A percentile compares a stretch with the other conserved stretches of the same genome.
Evolutionary conservation across 192 early-diverging fungal species (phyloP).

Genomic region (Podila horticola): DNA sequence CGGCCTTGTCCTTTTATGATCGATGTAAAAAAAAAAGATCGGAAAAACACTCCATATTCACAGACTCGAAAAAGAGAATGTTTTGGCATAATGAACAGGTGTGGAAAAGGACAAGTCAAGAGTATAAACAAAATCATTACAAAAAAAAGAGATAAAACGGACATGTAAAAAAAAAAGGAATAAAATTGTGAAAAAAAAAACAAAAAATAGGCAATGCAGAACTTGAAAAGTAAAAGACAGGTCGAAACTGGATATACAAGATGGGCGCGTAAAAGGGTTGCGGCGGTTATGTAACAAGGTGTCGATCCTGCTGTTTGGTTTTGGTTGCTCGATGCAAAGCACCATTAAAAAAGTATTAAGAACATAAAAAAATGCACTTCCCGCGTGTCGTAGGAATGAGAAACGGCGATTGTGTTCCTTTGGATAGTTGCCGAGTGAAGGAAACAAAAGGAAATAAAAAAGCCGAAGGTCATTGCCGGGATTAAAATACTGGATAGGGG

Average conservation of each 20-base stretch:
- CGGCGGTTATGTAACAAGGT: not conserved
- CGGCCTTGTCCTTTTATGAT: conserved; percentile 40
- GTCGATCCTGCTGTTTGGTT: too few relatives aligned
- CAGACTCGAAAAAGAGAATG: conserved; percentile 13
- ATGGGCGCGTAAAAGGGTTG: conserved; percentile 3
- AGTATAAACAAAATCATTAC: conserved; percentile 32
- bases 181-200: conserved; percentile 9
- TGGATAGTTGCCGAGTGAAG: not conserved
- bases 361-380: conserved; percentile 3
- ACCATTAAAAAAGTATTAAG: conserved; percentile 3
- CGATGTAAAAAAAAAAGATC: conserved; percentile 28
- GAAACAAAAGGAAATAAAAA: conserved; percentile 8
- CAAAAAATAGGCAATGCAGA: conserved; percentile 13
- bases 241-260: conserved; percentile 3
- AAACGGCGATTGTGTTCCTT: not conserved
- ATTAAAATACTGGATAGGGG: conserved; percentile 5
- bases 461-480: conserved; percentile 10
- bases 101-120: conserved; percentile 41
- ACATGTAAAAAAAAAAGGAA: conserved; percentile 7
- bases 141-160: conserved; percentile 7
- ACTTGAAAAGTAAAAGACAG: conserved; percentile 8
- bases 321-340: conserved; percentile 1
- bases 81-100: conserved; percentile 35
- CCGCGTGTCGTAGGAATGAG: not conserved
- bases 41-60: not conserved